Evolutionary conservation across 768 basidiomycete species (phyloP).

Genomic region (Hygrophorus pudorinus): DNA sequence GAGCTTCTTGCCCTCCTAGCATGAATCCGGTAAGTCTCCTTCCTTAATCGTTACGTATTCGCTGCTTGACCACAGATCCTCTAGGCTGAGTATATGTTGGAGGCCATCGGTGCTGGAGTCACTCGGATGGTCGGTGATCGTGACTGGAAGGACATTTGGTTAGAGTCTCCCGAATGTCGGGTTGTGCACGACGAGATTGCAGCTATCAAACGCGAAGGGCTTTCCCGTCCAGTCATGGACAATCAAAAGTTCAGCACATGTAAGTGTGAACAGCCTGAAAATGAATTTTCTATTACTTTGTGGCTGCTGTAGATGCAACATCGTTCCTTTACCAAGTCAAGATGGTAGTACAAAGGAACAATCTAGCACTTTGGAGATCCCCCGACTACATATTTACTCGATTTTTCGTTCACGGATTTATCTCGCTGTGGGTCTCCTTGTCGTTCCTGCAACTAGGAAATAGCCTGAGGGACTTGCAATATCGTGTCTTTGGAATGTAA

Average conservation of each 20-base stretch:
- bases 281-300: neutral
- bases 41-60: constrained; percentile 83
- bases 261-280: constrained; percentile 16
- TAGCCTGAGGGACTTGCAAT: constrained; percentile 60
- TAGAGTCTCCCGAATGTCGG: constrained; percentile 52
- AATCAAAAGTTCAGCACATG: constrained; percentile 37
- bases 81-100: constrained; percentile 60
- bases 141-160: constrained; percentile 86
- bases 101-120: constrained; percentile 82
- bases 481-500: constrained; percentile 72
- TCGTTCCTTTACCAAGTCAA: constrained; percentile 66
- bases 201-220: constrained; percentile 35
- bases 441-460: constrained; percentile 71
- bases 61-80: constrained; percentile 14
- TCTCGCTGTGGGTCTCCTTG: constrained; percentile 63
- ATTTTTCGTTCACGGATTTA: constrained; percentile 63
- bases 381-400: constrained; percentile 83
- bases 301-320: constrained; percentile 49
- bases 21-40: constrained; percentile 77
- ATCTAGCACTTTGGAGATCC: constrained; percentile 67
- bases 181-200: constrained; percentile 33
- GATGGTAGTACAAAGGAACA: constrained; percentile 57
- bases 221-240: constrained; percentile 30
- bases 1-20: constrained; percentile 63
- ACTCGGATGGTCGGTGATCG: constrained; percentile 60